These are phyloP conservation scores for Paraconiothyrium brasiliense DNA, from an alignment of 2,329 filamentous ascomycete genomes.

Conservation along the genomic window DNA sequence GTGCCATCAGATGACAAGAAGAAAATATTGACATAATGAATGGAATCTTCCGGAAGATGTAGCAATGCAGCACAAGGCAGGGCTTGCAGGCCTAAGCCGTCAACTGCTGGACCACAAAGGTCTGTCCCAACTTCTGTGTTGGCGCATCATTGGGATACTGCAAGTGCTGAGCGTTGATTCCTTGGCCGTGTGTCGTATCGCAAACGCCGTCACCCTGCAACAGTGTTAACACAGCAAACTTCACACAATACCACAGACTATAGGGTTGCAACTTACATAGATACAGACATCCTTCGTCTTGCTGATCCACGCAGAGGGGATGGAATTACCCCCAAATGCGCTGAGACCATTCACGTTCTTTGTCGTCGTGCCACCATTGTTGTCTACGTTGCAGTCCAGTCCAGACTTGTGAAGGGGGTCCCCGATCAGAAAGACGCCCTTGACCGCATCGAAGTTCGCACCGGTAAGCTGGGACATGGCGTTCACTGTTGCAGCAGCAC, in stretches of 20 bases:
- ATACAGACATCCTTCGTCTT: conserved; percentile 52
- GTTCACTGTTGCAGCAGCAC: conserved; percentile 48
- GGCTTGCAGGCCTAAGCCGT: neutral
- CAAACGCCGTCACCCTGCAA: conserved; percentile 49
- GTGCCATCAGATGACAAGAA: neutral
- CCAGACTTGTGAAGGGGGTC: conserved; percentile 45
- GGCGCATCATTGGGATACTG: conserved; percentile 34
- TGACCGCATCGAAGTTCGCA: conserved; percentile 44
- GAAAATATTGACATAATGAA: neutral
- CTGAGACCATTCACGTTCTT: conserved; percentile 40
- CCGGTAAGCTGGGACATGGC: conserved; percentile 46
- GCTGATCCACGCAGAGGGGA: conserved; percentile 43
- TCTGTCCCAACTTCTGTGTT: conserved; percentile 42
- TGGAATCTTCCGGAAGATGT: neutral
- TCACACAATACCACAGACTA: neutral
- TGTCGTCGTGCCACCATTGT: conserved; percentile 45
- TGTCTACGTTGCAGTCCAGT: conserved; percentile 48
- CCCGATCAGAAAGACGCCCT: conserved; percentile 50
- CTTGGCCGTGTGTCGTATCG: conserved; percentile 43
- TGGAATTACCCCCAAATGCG: conserved; percentile 15
- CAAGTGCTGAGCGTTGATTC: conserved; percentile 44
- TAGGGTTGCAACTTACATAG: conserved; percentile 31
- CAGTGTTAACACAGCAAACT: neutral
- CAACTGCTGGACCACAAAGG: conserved; percentile 30
- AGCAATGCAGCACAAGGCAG: neutral